Evolutionary conservation across 345 rosid genomes (phyloP).

Genomic region (Syzygium aromaticum): DNA sequence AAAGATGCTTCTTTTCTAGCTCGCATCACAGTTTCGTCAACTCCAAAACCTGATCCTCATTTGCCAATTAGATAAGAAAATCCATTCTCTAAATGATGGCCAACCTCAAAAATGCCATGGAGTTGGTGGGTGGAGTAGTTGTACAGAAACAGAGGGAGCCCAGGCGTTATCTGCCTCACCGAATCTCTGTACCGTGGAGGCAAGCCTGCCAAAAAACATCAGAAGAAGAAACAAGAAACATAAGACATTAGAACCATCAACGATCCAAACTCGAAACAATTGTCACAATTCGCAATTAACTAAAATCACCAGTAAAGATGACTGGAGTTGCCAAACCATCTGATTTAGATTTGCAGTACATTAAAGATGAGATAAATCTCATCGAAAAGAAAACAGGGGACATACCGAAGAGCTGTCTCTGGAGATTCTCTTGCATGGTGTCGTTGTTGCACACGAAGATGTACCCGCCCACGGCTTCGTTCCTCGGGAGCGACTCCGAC

Average conservation of each 20-base stretch:
- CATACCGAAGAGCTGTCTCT: conserved; percentile 84
- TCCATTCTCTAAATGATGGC: background rate
- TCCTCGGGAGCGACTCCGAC: conserved; percentile 78
- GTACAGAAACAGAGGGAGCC: conserved; percentile 92
- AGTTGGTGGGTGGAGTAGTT: conserved; percentile 99
- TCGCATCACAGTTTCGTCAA: background rate
- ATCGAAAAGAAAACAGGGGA: background rate
- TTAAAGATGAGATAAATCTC: background rate
- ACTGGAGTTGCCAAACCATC: background rate
- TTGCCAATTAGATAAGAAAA: background rate
- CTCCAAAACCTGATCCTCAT: background rate
- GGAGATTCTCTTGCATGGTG: conserved; percentile 93
- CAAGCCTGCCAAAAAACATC: conserved; percentile 33
- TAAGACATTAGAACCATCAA: background rate
- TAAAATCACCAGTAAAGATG: background rate
- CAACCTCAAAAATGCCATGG: conserved; percentile 89
- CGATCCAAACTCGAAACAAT: rapidly evolving
- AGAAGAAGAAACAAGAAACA: background rate
- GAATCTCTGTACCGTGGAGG: conserved; percentile 96
- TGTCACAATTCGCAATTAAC: background rate
- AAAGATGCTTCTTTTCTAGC: background rate
- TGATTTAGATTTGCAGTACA: background rate
- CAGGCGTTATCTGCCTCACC: conserved; percentile 95
- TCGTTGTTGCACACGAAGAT: conserved; percentile 99
- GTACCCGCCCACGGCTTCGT: conserved; percentile 91